A percentile compares a stretch with the other conserved stretches of the same genome.
Evolutionary conservation across 176 grass and related monocot genomes (phyloP).

Genomic region (Saccharum spontaneum): DNA sequence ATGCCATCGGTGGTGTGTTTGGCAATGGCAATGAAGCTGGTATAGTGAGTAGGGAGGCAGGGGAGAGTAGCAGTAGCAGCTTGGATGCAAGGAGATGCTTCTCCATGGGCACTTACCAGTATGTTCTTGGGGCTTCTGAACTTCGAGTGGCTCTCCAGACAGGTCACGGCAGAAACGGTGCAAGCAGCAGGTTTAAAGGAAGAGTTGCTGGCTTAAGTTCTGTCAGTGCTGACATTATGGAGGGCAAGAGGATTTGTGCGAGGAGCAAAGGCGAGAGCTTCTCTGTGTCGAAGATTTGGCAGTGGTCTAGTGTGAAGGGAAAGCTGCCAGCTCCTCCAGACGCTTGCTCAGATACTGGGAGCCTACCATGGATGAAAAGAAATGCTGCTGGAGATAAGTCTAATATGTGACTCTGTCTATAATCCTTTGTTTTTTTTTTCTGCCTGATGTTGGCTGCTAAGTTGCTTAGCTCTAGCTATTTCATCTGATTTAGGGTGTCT

Average conservation of each 20-base stretch:
- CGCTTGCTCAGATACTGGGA: constrained; percentile 26
- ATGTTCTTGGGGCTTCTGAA: constrained; percentile 60
- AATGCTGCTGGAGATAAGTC: constrained; percentile 28
- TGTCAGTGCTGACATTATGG: constrained; percentile 32
- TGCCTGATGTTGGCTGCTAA: constrained; percentile 14
- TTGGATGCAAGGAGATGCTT: constrained; percentile 71
- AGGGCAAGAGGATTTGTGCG: constrained; percentile 52
- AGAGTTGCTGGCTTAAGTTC: constrained; percentile 27
- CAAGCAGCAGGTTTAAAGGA: constrained; percentile 39
- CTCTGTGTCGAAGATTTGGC: constrained; percentile 75
- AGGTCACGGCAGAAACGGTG: neutral
- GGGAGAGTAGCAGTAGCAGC: constrained; percentile 70
- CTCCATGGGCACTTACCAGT: constrained; percentile 79
- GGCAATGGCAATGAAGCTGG: constrained; percentile 21
- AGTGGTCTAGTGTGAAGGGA: constrained; percentile 50
- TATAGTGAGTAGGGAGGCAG: constrained; percentile 33
- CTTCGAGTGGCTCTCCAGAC: constrained; percentile 51
- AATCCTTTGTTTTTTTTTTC: neutral
- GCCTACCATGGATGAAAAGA: constrained; percentile 46
- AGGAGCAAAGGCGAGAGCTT: constrained; percentile 64
- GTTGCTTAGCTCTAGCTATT: constrained; percentile 35
- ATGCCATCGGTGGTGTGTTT: neutral
- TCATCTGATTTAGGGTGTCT: constrained; percentile 16
- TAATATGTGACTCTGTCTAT: neutral
- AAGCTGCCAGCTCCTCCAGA: constrained; percentile 41